These are phyloP conservation scores for Saxophila tyrrhenica DNA, from an alignment of 495 filamentous ascomycete genomes.

Conservation along the genomic window DNA sequence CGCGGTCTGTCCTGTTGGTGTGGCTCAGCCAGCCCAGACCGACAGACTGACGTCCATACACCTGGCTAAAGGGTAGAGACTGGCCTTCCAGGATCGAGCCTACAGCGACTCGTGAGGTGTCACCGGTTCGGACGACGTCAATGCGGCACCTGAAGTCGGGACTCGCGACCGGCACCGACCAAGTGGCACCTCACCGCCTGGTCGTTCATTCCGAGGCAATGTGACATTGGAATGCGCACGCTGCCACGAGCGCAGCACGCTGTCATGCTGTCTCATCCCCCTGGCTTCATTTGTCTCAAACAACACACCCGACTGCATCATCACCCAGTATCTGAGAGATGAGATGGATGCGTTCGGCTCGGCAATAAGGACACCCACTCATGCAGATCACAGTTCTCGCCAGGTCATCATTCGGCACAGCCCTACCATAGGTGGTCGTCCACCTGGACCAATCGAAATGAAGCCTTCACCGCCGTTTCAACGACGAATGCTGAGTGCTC, in stretches of 20 bases:
- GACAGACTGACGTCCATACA: too few species aligned
- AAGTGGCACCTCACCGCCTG: constrained; percentile 13
- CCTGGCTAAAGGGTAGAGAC: too few species aligned
- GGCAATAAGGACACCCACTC: neutral
- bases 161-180: constrained; percentile 4
- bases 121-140: constrained; percentile 2
- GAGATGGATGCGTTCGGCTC: neutral
- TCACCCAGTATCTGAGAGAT: too few species aligned
- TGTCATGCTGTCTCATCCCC: neutral
- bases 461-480: constrained; percentile 7
- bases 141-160: constrained; percentile 1
- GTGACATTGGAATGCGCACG: neutral
- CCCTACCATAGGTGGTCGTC: neutral
- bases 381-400: constrained; percentile 14
- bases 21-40: too few species aligned
- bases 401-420: constrained; percentile 1
- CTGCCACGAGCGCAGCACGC: neutral
- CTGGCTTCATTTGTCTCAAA: neutral
- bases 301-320: too few species aligned
- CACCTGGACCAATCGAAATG: constrained; percentile 8
- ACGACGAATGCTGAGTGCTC: neutral
- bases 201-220: constrained; percentile 1
- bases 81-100: neutral
- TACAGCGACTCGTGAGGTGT: neutral
- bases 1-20: too few species aligned